phyloP scores from a whole-genome alignment of 2,329 filamentous ascomycete genomes.

The Graphilbum fragrans region DNA sequence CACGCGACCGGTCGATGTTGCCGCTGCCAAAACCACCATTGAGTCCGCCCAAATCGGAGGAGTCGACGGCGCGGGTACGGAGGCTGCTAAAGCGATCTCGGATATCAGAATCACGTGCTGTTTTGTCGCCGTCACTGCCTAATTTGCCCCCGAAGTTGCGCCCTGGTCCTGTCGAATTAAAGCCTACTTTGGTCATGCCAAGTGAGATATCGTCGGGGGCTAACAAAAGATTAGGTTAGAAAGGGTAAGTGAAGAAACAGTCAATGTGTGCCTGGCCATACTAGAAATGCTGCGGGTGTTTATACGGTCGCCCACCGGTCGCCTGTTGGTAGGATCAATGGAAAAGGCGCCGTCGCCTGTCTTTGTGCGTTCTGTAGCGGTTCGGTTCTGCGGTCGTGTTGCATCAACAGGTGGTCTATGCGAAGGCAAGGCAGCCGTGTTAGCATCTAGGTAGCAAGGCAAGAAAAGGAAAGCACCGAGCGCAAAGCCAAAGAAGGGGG shows the following conservation, averaged over 20 bases:
- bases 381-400: slow-evolving; percentile 22
- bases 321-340: slow-evolving; percentile 39
- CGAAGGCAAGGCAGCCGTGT: neutral
- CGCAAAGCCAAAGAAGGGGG: neutral
- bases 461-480: slow-evolving; percentile 1
- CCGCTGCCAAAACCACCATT: slow-evolving; percentile 29
- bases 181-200: slow-evolving; percentile 71
- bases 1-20: slow-evolving; percentile 32
- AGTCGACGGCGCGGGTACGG: slow-evolving; percentile 27
- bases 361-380: slow-evolving; percentile 33
- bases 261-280: slow-evolving; percentile 21
- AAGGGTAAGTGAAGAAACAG: neutral
- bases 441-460: slow-evolving; percentile 6
- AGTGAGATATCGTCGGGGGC: slow-evolving; percentile 69
- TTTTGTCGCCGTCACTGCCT: slow-evolving; percentile 40
- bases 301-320: slow-evolving; percentile 39
- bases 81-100: slow-evolving; percentile 51
- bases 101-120: slow-evolving; percentile 35
- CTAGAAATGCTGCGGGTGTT: slow-evolving; percentile 43
- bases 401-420: slow-evolving; percentile 5
- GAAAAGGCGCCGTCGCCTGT: slow-evolving; percentile 27
- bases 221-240: neutral
- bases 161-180: slow-evolving; percentile 60
- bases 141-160: slow-evolving; percentile 28
- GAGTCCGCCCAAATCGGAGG: slow-evolving; percentile 19